These are phyloP conservation scores for Beta lomatogona DNA, from an alignment of 179 eudicot species.

Conservation along the genomic window DNA sequence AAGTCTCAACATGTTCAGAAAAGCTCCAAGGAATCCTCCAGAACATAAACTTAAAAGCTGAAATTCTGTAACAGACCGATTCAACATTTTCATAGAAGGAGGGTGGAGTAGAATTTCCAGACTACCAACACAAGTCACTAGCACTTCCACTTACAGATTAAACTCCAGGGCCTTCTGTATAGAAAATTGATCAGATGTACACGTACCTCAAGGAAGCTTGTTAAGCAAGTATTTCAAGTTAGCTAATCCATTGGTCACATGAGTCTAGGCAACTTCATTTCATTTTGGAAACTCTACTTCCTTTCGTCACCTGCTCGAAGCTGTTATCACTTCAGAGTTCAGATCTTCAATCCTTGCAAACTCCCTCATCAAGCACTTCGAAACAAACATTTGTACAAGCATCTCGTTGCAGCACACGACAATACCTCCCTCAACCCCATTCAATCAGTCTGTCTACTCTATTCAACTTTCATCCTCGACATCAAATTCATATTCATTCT, in stretches of 20 bases:
- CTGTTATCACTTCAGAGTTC: neutral
- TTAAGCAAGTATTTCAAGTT: too few relatives aligned
- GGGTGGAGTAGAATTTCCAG: neutral
- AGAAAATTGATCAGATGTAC: neutral
- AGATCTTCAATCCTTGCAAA: neutral
- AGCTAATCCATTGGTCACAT: neutral
- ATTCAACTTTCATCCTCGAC: neutral
- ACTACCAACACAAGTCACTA: neutral
- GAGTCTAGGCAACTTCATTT: neutral
- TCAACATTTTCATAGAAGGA: neutral
- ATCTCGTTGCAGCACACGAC: neutral
- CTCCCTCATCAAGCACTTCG: neutral
- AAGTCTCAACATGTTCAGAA: neutral
- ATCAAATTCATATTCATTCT: neutral
- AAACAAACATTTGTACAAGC: neutral
- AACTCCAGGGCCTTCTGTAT: neutral
- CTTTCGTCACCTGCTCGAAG: neutral
- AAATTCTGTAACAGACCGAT: neutral
- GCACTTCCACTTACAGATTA: neutral
- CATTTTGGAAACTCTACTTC: neutral
- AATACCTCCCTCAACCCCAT: neutral
- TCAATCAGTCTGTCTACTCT: neutral
- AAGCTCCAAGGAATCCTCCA: neutral
- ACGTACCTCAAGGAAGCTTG: too few relatives aligned
- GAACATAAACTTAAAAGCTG: neutral